Percentiles rank a stretch among this genome's conserved stretches.
Evolutionary conservation across 805 yeast species (phyloP).

Genomic region (Yamadazyma takamatsuzukensis): DNA sequence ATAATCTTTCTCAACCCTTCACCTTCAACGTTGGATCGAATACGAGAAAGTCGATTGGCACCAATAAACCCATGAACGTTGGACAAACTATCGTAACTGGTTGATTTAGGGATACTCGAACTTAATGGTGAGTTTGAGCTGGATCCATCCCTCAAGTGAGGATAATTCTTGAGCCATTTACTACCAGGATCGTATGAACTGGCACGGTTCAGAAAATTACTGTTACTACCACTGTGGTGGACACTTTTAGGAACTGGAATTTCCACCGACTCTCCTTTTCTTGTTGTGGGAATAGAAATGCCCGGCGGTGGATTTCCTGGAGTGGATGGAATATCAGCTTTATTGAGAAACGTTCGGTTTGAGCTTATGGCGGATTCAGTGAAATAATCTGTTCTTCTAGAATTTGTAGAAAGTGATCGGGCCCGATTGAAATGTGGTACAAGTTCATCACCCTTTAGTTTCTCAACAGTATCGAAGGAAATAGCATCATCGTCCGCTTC

Average conservation of each 20-base stretch:
- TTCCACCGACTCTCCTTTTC: slow-evolving; percentile 76
- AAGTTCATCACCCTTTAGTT: slow-evolving; percentile 15
- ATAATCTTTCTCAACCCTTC: slow-evolving; percentile 5
- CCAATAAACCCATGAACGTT: slow-evolving; percentile 11
- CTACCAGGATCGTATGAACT: slow-evolving; percentile 6
- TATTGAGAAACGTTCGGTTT: slow-evolving; percentile 1
- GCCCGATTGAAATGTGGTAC: slow-evolving; percentile 23
- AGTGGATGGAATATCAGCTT: slow-evolving; percentile 4
- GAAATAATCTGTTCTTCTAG: slow-evolving; percentile 5
- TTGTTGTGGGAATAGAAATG: slow-evolving; percentile 79
- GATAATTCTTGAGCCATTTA: slow-evolving; percentile 28
- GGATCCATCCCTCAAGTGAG: slow-evolving; percentile 17
- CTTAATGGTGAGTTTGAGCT: slow-evolving; percentile 4
- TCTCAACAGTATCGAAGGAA: slow-evolving; percentile 11
- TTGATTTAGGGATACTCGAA: slow-evolving; percentile 7
- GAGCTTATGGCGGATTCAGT: slow-evolving; percentile 1
- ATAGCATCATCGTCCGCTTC: slow-evolving; percentile 16
- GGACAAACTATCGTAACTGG: slow-evolving; percentile 11
- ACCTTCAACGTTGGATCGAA: slow-evolving; percentile 8
- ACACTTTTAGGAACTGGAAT: slow-evolving; percentile 39
- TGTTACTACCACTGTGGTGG: background rate
- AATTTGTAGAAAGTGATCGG: slow-evolving; percentile 7
- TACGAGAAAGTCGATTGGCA: slow-evolving; percentile 8
- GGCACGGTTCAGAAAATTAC: slow-evolving; percentile 1
- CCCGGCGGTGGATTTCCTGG: slow-evolving; percentile 28